A percentile compares a stretch with the other conserved stretches of the same genome.
Conservation (phyloP, 2,329 filamentous ascomycete genomes). For the Calonectria leucothoes region DNA sequence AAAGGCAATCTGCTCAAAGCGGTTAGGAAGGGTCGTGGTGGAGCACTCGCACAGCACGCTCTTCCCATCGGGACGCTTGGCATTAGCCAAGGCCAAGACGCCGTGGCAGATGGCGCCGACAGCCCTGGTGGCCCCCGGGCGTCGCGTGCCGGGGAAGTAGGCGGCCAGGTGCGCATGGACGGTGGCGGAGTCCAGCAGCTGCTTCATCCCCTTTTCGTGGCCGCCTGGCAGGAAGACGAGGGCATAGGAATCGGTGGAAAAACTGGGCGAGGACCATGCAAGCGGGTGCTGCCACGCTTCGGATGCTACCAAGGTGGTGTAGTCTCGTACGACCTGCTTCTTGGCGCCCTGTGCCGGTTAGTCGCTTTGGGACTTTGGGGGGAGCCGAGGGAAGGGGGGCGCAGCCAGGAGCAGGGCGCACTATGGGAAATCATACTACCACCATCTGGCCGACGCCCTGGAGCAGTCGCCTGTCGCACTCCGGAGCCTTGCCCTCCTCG, state of each 20-base stretch:
- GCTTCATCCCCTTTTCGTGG: slow-evolving; percentile 63
- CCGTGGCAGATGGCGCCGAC: slow-evolving; percentile 65
- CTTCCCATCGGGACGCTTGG: slow-evolving; percentile 53
- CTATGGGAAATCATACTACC: slow-evolving; percentile 50
- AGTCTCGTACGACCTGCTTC: slow-evolving; percentile 52
- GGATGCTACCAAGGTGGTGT: slow-evolving; percentile 56
- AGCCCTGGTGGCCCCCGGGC: slow-evolving; percentile 53
- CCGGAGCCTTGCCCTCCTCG: slow-evolving; percentile 58
- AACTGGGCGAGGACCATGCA: slow-evolving; percentile 57
- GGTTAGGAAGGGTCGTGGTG: slow-evolving; percentile 61
- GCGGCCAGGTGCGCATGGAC: slow-evolving; percentile 57
- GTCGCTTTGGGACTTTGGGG: not conserved
- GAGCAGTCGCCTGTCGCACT: slow-evolving; percentile 62
- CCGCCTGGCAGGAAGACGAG: slow-evolving; percentile 43
- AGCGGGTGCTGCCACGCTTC: slow-evolving; percentile 55
- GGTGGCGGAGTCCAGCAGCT: slow-evolving; percentile 60
- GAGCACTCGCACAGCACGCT: slow-evolving; percentile 59
- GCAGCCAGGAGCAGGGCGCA: not conserved
- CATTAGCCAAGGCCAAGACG: slow-evolving; percentile 60
- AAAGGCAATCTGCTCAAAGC: slow-evolving; percentile 62
- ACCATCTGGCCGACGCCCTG: slow-evolving; percentile 61
- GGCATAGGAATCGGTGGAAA: slow-evolving; percentile 50
- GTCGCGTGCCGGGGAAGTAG: slow-evolving; percentile 61
- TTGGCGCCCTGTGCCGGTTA: slow-evolving; percentile 54
- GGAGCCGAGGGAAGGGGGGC: too few species aligned